These are phyloP conservation scores for Funneliformis caledonium DNA, from an alignment of 371 early-diverging fungal genomes.

Conservation along the genomic window DNA sequence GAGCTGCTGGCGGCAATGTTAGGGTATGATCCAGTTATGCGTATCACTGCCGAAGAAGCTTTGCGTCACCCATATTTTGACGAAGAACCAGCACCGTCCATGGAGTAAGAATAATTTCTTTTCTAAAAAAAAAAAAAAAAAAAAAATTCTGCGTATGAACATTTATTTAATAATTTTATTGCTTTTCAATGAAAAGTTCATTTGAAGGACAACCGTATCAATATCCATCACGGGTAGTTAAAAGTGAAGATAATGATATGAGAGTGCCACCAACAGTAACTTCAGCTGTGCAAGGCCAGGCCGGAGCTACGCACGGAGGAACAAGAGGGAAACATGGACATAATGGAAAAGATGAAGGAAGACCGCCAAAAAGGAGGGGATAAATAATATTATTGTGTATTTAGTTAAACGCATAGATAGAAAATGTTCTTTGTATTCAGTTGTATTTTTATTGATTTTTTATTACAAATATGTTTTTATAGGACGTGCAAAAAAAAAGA, in stretches of 20 bases:
- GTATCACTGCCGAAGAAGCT: slow-evolving; percentile 90
- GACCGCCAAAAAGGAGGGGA: neutral
- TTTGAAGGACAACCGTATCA: slow-evolving; percentile 63
- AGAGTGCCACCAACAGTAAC: slow-evolving; percentile 41
- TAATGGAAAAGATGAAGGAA: slow-evolving; percentile 27
- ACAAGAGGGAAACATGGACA: slow-evolving; percentile 20
- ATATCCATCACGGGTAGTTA: slow-evolving; percentile 66
- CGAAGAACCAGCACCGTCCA: slow-evolving; percentile 84
- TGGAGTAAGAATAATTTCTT: slow-evolving; percentile 62
- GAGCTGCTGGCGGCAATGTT: slow-evolving; percentile 82
- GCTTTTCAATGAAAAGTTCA: slow-evolving; percentile 47
- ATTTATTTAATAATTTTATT: neutral
- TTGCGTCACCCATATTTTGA: slow-evolving; percentile 89
- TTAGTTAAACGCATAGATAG: neutral
- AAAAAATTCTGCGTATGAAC: neutral
- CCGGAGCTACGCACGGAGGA: slow-evolving; percentile 9
- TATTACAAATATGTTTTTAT: neutral
- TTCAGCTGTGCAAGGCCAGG: slow-evolving; percentile 7
- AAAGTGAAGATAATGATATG: slow-evolving; percentile 72
- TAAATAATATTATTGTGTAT: neutral
- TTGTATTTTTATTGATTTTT: neutral
- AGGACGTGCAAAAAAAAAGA: neutral
- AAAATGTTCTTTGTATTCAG: neutral
- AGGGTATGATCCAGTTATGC: slow-evolving; percentile 89
- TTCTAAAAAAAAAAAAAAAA: too few species aligned